Evolutionary conservation across 169 alveolate species (phyloP).

Genomic region (Toxoplasma gondii): DNA sequence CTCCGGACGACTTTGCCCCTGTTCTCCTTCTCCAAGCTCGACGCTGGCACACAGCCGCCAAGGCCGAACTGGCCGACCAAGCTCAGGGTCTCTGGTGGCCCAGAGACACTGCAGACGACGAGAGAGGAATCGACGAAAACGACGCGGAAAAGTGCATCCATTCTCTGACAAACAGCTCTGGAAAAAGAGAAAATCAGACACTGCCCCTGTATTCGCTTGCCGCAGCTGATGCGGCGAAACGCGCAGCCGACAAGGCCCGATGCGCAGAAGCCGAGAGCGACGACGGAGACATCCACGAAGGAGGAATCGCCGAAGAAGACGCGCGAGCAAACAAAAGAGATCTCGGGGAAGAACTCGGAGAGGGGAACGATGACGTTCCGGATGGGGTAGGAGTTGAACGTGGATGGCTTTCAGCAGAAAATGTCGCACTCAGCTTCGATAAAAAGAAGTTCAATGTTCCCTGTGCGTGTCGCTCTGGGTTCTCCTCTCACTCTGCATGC

Average conservation of each 20-base stretch:
- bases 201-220: not conserved
- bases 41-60: not conserved
- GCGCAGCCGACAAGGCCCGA: not conserved
- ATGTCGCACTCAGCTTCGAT: not conserved
- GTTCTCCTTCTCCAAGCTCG: conserved; percentile 9
- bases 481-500: not conserved
- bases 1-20: conserved; percentile 5
- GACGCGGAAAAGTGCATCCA: too few species aligned
- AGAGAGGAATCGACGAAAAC: too few species aligned
- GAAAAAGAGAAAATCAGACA: too few species aligned
- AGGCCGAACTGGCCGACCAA: not conserved
- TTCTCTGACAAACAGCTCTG: too few species aligned
- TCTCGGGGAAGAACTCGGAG: not conserved
- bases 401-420: not conserved
- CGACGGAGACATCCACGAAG: not conserved
- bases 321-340: too few species aligned
- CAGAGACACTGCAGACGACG: too few species aligned
- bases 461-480: not conserved
- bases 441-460: not conserved
- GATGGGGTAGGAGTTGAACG: too few species aligned
- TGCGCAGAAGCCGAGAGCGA: not conserved
- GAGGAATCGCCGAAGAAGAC: too few species aligned
- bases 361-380: too few species aligned
- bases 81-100: too few species aligned
- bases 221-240: not conserved